Evolutionary conservation across 2,329 filamentous ascomycete species (phyloP), one percentile per base, ranked within the genome.

Genomic region (Calonectria henricotiae): DNA sequence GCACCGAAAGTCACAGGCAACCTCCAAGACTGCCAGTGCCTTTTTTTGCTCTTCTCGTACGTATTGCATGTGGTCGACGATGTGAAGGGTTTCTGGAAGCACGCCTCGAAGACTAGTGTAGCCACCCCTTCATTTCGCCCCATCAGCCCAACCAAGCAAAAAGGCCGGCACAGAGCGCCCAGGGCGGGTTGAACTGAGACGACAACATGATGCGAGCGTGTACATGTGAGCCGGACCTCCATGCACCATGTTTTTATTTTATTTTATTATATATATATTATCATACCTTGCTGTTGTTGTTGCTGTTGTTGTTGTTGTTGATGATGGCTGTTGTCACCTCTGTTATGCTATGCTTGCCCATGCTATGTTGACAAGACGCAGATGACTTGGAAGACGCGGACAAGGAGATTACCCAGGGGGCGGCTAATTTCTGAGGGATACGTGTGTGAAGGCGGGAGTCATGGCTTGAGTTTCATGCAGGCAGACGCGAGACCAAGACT

Each of bases 1-100:
- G 27, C 39, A 12, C 17, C 12, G 12, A 32, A 27, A 61, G 39
- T 43, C 55, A 75, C 73, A 70, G 70, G 65, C 27, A 41, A 49
- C n/a, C 23, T 65, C 43, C 61, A 61, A 67, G 55, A 60, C 41
- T 62, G 62, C 62, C 51, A 55, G 66, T 62, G 60, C 58, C 64
- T 72, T 73, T 69, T 68, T 60, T 69, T 68, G 41, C 55, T 68
- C 54, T 68, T 67, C 43, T 63, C 44, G 46, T 66, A 55, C 65
- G 41, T 60, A 43, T 46, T 49, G 54, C 51, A 64, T 64, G 51
- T 67, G 44, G 55, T 63, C 68, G 47, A 43, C 39, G 55, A 44
- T 62, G 64, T 46, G 63, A 68, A 69, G 62, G 47, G 74, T 72
- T 77, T 77, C 74, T 77, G 75, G 75, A 77, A 77, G 74, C 70